Evolutionary conservation across 2,329 filamentous ascomycete genomes (phyloP), one percentile per base, ranked within the genome.

Genomic region (Podosphaera leucotricha): DNA sequence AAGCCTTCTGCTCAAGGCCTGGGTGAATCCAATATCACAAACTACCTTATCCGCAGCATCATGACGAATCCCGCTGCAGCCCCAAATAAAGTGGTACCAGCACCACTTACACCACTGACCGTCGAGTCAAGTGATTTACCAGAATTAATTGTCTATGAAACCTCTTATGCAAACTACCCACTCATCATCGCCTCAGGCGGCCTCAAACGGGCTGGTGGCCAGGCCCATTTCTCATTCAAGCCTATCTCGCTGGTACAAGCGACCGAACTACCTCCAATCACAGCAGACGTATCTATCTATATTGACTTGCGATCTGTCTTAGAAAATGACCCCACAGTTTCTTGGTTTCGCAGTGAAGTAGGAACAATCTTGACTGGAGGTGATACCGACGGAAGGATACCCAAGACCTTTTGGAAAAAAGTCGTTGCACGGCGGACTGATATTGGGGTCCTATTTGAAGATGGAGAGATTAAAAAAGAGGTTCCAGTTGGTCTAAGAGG

Each of bases 111-210:
- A 16, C 52, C 54, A 15, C 53, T 61, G 30, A 57, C 55, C 39
- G 48, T 59, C 35, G 59, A 53, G 5, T 50, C 55, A 36, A 55
- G 58, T 38, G 55, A 63, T 43, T 55, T 65, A 4, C 63, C 63
- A 8, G 60, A 63, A 38, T 59, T 63, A 37, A 54, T 64, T 47
- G 57, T 65, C 44, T 64, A 64, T 52, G 62, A 64, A 52, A 65
- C 62, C 6, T 62, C 63, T 2, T 65, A 65, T 54, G 56, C 63
- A 44, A 60, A 61, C 43, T 65, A 65, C 50, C 61, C 62, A 1
- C 58, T 64, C 18, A 60, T 66, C 37, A 52, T 65, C 13, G 58
- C 61, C 5, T 59, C 57, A 2, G 61, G 61, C 11, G 55, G 54
- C 42, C 64, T 66, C 52, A 59, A 59, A 46, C 57, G 57, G 18